Evolutionary conservation across 495 filamentous ascomycete species (phyloP).

Genomic region (Trichoderma reesei): DNA sequence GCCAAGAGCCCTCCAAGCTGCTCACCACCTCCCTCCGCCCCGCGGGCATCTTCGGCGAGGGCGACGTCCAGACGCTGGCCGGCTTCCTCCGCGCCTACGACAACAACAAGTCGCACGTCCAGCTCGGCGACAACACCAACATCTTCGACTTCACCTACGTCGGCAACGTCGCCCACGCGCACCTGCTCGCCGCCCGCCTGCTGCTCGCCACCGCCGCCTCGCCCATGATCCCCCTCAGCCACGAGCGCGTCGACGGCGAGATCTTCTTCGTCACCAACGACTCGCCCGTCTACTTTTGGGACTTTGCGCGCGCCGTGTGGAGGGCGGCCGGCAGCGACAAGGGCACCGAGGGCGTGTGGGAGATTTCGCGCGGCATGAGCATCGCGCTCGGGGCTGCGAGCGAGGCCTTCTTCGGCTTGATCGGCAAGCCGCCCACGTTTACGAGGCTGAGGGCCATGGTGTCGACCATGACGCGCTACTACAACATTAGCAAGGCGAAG

Average conservation of each 20-base stretch:
- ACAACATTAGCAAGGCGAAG: slow-evolving; percentile 77
- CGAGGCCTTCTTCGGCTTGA: slow-evolving; percentile 56
- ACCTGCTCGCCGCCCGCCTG: slow-evolving; percentile 61
- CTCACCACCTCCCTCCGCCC: slow-evolving; percentile 76
- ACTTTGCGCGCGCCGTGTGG: slow-evolving; percentile 76
- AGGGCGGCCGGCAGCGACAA: slow-evolving; percentile 52
- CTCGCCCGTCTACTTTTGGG: slow-evolving; percentile 91
- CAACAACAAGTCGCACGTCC: slow-evolving; percentile 60
- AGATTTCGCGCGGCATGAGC: slow-evolving; percentile 54
- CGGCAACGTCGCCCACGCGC: slow-evolving; percentile 65
- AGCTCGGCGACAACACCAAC: slow-evolving; percentile 84
- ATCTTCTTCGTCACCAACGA: slow-evolving; percentile 95
- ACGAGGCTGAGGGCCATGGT: slow-evolving; percentile 66
- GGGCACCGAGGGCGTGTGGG: slow-evolving; percentile 59
- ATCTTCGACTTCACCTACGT: slow-evolving; percentile 81
- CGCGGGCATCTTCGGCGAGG: slow-evolving; percentile 84
- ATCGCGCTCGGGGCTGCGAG: slow-evolving; percentile 55
- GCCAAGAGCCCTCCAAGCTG: slow-evolving; percentile 49
- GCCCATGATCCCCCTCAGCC: slow-evolving; percentile 51
- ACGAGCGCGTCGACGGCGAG: slow-evolving; percentile 83
- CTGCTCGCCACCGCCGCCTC: slow-evolving; percentile 52
- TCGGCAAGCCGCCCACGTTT: slow-evolving; percentile 67
- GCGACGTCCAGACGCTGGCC: slow-evolving; percentile 58
- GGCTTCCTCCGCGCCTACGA: slow-evolving; percentile 56
- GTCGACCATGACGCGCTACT: slow-evolving; percentile 77